Base-by-base conservation (phyloP, 2,329 filamentous ascomycete species). In the Coleophoma eucalyptorum region DNA sequence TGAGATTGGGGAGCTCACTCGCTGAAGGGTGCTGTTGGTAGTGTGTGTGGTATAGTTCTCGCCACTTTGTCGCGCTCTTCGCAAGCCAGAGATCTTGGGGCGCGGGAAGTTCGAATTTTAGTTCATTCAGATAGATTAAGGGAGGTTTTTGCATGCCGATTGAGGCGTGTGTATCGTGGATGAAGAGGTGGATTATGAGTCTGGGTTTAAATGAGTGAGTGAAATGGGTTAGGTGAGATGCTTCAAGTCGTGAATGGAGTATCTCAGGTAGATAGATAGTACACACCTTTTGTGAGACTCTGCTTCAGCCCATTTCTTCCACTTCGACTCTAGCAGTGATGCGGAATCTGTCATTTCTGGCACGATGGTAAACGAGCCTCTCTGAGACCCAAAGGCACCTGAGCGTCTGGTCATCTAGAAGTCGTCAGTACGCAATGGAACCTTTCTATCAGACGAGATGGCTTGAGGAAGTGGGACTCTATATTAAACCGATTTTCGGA, bases 101-200 rank as follows among this genome's bases (percentile, higher is more conserved):
- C 52, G 79, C 79, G 0, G 87, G 86, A 0, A 90, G 65, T 1
- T 85, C 84, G 3, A 89, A 68, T 7, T 80, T 80, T 42, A 89
- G 69, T 59, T 90, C 87, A 0, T 83, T 77, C 58, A 87, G 89
- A 0, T 84, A 86, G 56, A 89, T 80, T 20, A 82, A 70, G 0
- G 84, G 83, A 51, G 80, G 84, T 18, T 79, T 82, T 50, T 86
- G 72, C 3, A 86, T 74, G 1, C 82, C 80, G 71, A 89, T 84
- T 2, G 86, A 87, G 4, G 79, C 76, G 52, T 87, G 81, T 0
- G 81, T 75, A 58, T 89, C 86, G 52, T 84, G 76, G 6, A 85
- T 66, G 58, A 86, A 86, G n/a, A 81, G 70, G 60, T 85, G 81
- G 53, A 86, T 83, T 4, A 81, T 79, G 3, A 90, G 77, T 34